phyloP scores from a whole-genome alignment of 129 eudicot species.

The Centrapalus pauciflorus region DNA sequence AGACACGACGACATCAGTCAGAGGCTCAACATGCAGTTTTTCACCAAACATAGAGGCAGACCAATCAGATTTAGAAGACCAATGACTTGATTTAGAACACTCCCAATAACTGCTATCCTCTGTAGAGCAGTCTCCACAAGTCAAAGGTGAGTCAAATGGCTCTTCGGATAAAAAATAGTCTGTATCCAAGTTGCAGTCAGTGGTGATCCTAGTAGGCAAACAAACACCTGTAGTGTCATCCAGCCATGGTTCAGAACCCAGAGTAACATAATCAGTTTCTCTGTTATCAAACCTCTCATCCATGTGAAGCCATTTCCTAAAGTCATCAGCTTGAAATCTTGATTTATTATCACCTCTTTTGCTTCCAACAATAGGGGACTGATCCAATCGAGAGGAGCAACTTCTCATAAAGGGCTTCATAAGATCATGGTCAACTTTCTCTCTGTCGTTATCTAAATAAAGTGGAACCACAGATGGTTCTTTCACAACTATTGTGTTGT shows the following conservation, averaged over 20 bases:
- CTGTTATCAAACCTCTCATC: conserved; percentile 18
- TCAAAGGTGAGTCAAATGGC: conserved; percentile 17
- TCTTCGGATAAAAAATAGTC: conserved; percentile 21
- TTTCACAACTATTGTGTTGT: conserved; percentile 7
- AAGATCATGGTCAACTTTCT: conserved; percentile 10
- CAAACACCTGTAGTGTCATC: conserved; percentile 18
- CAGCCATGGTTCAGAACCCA: conserved; percentile 21
- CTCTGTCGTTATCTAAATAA: conserved; percentile 20
- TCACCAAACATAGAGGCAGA: conserved; percentile 11
- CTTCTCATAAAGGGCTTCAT: conserved; percentile 37
- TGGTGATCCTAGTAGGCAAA: conserved; percentile 30
- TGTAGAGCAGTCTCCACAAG: conserved; percentile 9
- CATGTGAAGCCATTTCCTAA: conserved; percentile 23
- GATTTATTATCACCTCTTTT: conserved; percentile 23
- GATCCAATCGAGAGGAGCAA: conserved; percentile 41
- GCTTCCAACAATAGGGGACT: conserved; percentile 23
- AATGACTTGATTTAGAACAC: conserved; percentile 17
- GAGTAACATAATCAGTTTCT: conserved; percentile 21
- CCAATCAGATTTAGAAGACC: conserved; percentile 27
- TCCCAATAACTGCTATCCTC: conserved; percentile 22
- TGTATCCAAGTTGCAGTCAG: conserved; percentile 1
- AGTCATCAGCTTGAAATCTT: conserved; percentile 16
- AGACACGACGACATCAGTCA: not conserved
- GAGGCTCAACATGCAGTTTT: conserved; percentile 21
- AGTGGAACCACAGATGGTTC: conserved; percentile 23